Evolutionary conservation across 805 yeast species (phyloP).

Genomic region (Debaryomyces tyrocola): DNA sequence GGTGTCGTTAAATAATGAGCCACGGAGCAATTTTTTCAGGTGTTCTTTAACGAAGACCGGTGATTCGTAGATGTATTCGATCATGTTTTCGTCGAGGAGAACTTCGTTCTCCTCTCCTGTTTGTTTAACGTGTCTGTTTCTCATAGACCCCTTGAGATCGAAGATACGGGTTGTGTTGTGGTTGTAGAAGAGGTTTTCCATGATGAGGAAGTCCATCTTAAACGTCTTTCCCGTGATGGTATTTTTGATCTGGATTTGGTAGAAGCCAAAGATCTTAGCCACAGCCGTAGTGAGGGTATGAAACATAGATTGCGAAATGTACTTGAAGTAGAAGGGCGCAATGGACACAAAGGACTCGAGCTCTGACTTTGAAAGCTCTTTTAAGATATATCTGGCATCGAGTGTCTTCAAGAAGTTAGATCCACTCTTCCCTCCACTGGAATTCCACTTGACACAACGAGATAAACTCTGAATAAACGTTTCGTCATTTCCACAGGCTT

Average conservation of each 20-base stretch:
- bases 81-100: conserved; percentile 94
- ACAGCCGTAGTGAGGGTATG: conserved; percentile 93
- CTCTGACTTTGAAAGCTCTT: conserved; percentile 85
- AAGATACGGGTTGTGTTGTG: conserved; percentile 80
- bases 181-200: conserved; percentile 93
- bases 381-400: conserved; percentile 86
- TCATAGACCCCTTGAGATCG: conserved; percentile 96
- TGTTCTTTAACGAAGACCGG: conserved; percentile 93
- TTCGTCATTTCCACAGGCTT: conserved; percentile 74
- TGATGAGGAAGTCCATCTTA: conserved; percentile 87
- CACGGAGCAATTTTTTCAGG: conserved; percentile 79
- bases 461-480: conserved; percentile 86
- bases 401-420: conserved; percentile 89
- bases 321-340: conserved; percentile 96
- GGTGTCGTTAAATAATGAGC: conserved; percentile 94
- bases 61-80: conserved; percentile 93
- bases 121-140: conserved; percentile 94
- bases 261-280: conserved; percentile 94
- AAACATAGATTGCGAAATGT: conserved; percentile 91
- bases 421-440: conserved; percentile 95
- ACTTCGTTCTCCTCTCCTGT: conserved; percentile 97
- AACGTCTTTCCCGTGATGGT: conserved; percentile 72
- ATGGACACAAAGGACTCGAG: conserved; percentile 90
- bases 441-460: conserved; percentile 93
- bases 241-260: conserved; percentile 86